phyloP scores from a whole-genome alignment of 176 grass and related monocot species.

The barley (Hordeum vulgare) region DNA sequence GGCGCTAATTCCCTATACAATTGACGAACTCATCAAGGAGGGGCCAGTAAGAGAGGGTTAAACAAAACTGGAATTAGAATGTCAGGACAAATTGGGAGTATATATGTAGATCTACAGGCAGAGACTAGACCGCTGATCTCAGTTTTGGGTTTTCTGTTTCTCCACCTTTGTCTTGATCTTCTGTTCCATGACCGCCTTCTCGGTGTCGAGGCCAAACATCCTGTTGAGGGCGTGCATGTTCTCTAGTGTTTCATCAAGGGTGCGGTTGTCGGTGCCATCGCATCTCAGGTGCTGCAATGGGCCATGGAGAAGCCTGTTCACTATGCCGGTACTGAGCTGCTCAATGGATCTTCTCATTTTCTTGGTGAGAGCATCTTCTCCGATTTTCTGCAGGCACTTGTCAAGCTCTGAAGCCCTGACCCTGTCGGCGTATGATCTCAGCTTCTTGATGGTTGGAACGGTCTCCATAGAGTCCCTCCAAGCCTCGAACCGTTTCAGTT shows the following conservation, averaged over 20 bases:
- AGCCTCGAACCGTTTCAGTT: slow-evolving; percentile 65
- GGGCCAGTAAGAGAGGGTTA: slow-evolving; percentile 15
- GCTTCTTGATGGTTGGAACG: slow-evolving; percentile 81
- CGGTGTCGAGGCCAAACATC: slow-evolving; percentile 78
- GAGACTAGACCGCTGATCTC: slow-evolving; percentile 20
- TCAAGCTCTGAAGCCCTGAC: slow-evolving; percentile 72
- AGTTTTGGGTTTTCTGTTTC: slow-evolving; percentile 71
- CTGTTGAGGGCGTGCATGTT: slow-evolving; percentile 85
- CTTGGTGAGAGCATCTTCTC: slow-evolving; percentile 58
- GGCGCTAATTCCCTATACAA: slow-evolving; percentile 17
- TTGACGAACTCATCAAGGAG: slow-evolving; percentile 3
- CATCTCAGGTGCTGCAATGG: slow-evolving; percentile 89
- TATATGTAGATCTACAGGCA: slow-evolving; percentile 38
- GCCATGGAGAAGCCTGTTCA: slow-evolving; percentile 85
- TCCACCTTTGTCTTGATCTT: slow-evolving; percentile 96
- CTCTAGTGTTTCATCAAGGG: slow-evolving; percentile 69
- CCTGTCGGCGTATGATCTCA: slow-evolving; percentile 77
- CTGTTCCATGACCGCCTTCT: slow-evolving; percentile 71
- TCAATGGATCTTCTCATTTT: slow-evolving; percentile 72
- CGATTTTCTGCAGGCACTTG: slow-evolving; percentile 77
- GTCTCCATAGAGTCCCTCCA: slow-evolving; percentile 87
- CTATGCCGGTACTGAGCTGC: slow-evolving; percentile 72
- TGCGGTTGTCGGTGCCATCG: slow-evolving; percentile 63
- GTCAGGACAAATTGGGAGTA: slow-evolving; percentile 18
- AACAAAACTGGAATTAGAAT: slow-evolving; percentile 42